phyloP scores from a whole-genome alignment of 768 basidiomycete genomes.

The Rhizopogon roseolus region DNA sequence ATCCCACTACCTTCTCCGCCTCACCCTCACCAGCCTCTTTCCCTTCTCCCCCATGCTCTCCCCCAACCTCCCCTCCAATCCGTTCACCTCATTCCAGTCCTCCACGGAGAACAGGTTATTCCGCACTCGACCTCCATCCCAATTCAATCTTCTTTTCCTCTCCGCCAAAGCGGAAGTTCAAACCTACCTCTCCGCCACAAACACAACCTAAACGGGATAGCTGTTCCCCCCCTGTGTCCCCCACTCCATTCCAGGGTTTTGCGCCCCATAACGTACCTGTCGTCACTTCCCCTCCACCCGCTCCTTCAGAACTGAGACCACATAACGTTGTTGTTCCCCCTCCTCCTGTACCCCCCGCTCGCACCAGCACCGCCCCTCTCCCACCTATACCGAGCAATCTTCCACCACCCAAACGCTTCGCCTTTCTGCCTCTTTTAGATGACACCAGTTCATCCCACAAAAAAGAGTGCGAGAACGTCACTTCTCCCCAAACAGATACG shows the following conservation, averaged over 20 bases:
- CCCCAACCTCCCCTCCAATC: not conserved
- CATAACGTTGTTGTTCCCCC: constrained; percentile 10
- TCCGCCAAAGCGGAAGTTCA: not conserved
- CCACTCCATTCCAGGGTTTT: not conserved
- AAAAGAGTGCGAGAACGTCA: not conserved
- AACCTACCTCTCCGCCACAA: not conserved
- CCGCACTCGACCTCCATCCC: not conserved
- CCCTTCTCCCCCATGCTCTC: not conserved
- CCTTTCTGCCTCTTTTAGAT: constrained; percentile 7
- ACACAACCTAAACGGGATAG: not conserved
- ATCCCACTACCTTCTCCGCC: constrained; percentile 15
- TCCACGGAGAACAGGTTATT: not conserved
- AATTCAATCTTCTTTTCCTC: not conserved
- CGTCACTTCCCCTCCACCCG: not conserved
- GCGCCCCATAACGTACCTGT: not conserved
- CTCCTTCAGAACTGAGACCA: not conserved
- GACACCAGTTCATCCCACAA: constrained; percentile 1
- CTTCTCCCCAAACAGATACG: not conserved
- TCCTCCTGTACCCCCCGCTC: constrained; percentile 3
- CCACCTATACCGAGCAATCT: not conserved
- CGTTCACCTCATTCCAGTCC: not conserved
- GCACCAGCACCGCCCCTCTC: not conserved
- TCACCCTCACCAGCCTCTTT: not conserved
- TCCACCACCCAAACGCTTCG: constrained; percentile 9
- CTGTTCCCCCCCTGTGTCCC: not conserved